phyloP scores from a whole-genome alignment of 371 early-diverging fungal genomes.

The Rhizopus delemar region DNA sequence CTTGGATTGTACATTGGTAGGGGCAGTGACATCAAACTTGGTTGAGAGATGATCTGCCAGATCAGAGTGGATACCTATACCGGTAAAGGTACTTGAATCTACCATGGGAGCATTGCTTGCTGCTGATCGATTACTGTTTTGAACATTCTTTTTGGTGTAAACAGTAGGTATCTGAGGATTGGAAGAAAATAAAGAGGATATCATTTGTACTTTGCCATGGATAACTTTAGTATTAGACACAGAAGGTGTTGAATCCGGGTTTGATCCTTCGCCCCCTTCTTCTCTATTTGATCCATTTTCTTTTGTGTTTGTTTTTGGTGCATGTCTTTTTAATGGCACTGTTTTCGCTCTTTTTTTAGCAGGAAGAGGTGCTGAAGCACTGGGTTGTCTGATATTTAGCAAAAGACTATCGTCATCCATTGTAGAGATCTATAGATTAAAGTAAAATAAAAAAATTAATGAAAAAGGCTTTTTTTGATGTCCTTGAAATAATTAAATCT shows the following conservation, averaged over 20 bases:
- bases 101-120: constrained; percentile 61
- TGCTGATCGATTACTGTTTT: constrained; percentile 28
- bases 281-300: constrained; percentile 1
- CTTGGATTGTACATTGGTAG: constrained; percentile 76
- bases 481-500: too few species aligned
- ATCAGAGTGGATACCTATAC: constrained; percentile 73
- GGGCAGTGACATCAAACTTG: constrained; percentile 66
- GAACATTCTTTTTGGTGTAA: constrained; percentile 33
- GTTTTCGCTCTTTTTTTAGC: not conserved
- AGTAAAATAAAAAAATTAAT: not conserved
- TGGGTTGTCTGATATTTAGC: constrained; percentile 59
- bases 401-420: constrained; percentile 73
- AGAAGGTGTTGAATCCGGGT: too few species aligned
- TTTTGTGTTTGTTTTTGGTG: constrained; percentile 3
- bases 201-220: constrained; percentile 56
- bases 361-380: not conserved
- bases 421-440: constrained; percentile 1
- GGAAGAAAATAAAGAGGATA: constrained; percentile 61
- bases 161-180: constrained; percentile 50
- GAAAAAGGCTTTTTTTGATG: not conserved
- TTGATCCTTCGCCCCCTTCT: constrained; percentile 15
- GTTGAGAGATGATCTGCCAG: constrained; percentile 61
- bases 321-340: constrained; percentile 7
- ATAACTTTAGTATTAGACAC: constrained; percentile 43
- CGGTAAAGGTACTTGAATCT: constrained; percentile 63